Evolutionary conservation across 2,329 filamentous ascomycete genomes (phyloP).

Genomic region (Claviceps pazoutovae): DNA sequence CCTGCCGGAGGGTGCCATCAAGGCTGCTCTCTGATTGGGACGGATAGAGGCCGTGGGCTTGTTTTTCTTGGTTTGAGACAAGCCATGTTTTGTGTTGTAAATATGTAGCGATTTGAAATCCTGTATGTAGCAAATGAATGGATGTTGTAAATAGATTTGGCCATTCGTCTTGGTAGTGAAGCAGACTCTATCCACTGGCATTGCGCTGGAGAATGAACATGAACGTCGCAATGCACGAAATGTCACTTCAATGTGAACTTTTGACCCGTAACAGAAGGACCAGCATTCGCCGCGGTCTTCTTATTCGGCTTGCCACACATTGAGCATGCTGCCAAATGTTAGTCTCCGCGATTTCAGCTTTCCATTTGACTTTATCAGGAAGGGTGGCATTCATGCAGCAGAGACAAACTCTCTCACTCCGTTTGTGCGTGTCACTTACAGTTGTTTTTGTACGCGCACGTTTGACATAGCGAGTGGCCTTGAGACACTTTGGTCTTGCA

Average conservation of each 20-base stretch:
- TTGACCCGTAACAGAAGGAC: slow-evolving; percentile 42
- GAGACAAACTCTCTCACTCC: slow-evolving; percentile 3
- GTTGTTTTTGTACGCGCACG: slow-evolving; percentile 48
- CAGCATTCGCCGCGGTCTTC: slow-evolving; percentile 29
- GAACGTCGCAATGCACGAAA: neutral
- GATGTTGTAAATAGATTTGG: too few relatives aligned
- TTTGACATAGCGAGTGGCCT: slow-evolving; percentile 45
- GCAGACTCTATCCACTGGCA: too few relatives aligned
- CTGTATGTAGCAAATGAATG: too few relatives aligned
- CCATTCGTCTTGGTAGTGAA: too few relatives aligned
- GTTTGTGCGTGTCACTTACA: slow-evolving; percentile 24
- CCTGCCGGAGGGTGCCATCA: slow-evolving; percentile 12
- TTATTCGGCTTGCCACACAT: slow-evolving; percentile 50
- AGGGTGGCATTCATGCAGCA: neutral
- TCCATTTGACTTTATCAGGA: too few relatives aligned
- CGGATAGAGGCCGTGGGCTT: neutral
- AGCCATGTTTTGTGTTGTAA: too few relatives aligned
- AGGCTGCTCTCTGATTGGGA: slow-evolving; percentile 13
- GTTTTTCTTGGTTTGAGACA: too few relatives aligned
- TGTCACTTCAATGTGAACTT: slow-evolving; percentile 47
- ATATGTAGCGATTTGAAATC: too few relatives aligned
- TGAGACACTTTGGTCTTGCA: slow-evolving; percentile 52
- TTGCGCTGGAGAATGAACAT: too few relatives aligned
- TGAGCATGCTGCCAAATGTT: slow-evolving; percentile 34
- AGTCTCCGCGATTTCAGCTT: too few relatives aligned